These are phyloP conservation scores for Sporisorium scitamineum DNA, from an alignment of 1,284 basidiomycete genomes.

Conservation along the genomic window DNA sequence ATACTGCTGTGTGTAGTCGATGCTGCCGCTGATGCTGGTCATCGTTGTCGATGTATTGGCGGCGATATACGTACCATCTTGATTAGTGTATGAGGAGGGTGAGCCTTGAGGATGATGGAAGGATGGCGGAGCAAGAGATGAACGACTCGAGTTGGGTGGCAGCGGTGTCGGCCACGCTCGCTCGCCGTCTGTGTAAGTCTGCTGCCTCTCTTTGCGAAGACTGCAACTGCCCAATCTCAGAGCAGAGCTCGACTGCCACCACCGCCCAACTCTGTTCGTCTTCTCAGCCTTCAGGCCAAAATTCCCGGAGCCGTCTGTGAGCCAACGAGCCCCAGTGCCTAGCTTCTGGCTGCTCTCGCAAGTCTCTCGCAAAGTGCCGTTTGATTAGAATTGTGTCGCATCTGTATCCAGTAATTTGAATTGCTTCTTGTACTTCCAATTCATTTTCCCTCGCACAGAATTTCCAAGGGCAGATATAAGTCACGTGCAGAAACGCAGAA, in stretches of 20 bases:
- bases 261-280: not conserved
- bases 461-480: not conserved
- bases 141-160: conserved; percentile 21
- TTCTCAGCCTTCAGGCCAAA: not conserved
- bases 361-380: not conserved
- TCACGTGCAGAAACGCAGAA: not conserved
- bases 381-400: not conserved
- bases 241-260: not conserved
- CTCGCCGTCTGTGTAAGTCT: not conserved
- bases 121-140: conserved; percentile 33
- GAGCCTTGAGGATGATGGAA: conserved; percentile 58
- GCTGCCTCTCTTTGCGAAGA: not conserved
- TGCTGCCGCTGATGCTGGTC: conserved; percentile 16
- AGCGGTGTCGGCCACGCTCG: conserved; percentile 19
- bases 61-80: conserved; percentile 51
- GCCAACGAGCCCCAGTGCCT: not conserved
- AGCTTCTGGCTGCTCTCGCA: not conserved
- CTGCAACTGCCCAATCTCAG: not conserved
- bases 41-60: conserved; percentile 14
- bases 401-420: not conserved
- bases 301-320: not conserved
- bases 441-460: no score
- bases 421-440: not conserved
- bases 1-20: not conserved
- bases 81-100: conserved; percentile 34